Base-by-base conservation (phyloP, 139 green algal genomes). In the Coccomyxa sp. region DNA sequence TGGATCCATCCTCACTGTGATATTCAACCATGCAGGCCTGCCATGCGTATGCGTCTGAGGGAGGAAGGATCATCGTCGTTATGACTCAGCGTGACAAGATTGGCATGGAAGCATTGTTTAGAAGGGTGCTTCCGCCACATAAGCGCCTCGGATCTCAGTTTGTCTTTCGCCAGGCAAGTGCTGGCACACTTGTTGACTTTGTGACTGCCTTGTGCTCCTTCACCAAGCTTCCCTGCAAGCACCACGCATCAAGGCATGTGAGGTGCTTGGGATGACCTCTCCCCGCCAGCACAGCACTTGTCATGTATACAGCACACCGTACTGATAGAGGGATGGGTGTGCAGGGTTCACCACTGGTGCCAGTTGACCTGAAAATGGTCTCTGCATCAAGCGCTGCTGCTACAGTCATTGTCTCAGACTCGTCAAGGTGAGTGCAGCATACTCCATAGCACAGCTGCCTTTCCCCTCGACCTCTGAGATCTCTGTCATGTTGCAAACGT, bases 81-180 rank as follows among this genome's bases (percentile, higher is more conserved):
- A 38, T 91, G 69, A 87, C 50, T 12, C 68, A 85, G 73, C 77
- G 79, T 14, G 77, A 72, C n/a, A 91, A 91, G 82, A 78, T 91
- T 36, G 82, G 88, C 76, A 89, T 91, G 87, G 87, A 91, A 78
- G 69, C 78, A 22, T 70, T 81, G 7, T 89, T 87, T 70, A 73
- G 76, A 71, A 79, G 84, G 8, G 70, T 75, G 34, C 68, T 87
- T 39, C 78, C 82, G 8, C 55, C 58, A 18, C 27, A 44, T 27
- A 36, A 84, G 55, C 79, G 85, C 39, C 74, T 82, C n/a, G 83
- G 83, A 76, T 80, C 76, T 0, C 38, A 76, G 39, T 81, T 91
- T 35, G 83, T 91, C 24, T 90, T 91, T 79, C 75, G 87, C 22
- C 80, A 89, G 83, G 79, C 44, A 58, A 12, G 44, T n/a, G n/a